These are phyloP conservation scores for Leucocoprinus leucothites DNA, from an alignment of 768 basidiomycete species.

Conservation along the genomic window DNA sequence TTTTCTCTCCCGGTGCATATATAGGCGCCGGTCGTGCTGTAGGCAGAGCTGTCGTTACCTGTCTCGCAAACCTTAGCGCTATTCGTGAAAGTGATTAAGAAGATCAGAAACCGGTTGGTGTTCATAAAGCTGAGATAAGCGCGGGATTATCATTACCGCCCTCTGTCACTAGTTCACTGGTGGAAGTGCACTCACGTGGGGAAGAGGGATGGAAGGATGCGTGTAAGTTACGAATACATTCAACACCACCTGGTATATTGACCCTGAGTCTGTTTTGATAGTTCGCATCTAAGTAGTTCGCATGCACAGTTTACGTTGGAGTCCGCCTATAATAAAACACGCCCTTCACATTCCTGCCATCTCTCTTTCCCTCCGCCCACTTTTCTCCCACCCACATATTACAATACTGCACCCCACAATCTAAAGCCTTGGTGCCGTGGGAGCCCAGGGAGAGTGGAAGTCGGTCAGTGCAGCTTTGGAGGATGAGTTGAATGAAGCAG, in stretches of 20 bases:
- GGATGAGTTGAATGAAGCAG: constrained; percentile 76
- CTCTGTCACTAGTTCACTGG: constrained; percentile 4
- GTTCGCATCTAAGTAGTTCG: too few relatives aligned
- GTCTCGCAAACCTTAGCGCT: constrained; percentile 87
- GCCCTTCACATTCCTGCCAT: too few relatives aligned
- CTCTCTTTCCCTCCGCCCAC: too few relatives aligned
- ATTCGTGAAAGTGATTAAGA: constrained; percentile 87
- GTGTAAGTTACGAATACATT: neutral
- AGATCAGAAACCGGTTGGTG: constrained; percentile 71
- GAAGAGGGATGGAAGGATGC: neutral
- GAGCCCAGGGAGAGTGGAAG: constrained; percentile 29
- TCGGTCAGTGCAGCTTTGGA: constrained; percentile 47
- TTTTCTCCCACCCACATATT: too few relatives aligned
- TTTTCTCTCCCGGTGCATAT: too few relatives aligned
- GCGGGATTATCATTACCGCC: constrained; percentile 49
- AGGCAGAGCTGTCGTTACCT: constrained; percentile 80
- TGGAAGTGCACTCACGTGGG: neutral
- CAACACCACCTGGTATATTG: too few relatives aligned
- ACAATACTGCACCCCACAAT: too few relatives aligned
- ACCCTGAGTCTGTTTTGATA: too few relatives aligned
- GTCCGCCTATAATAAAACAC: too few relatives aligned
- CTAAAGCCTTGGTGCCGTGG: too few relatives aligned
- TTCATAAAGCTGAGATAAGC: constrained; percentile 77
- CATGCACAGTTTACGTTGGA: too few relatives aligned
- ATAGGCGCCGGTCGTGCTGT: neutral